Evolutionary conservation across 2,329 filamentous ascomycete genomes (phyloP), one percentile per base, ranked within the genome.

Genomic region (Kalmusia sp.): DNA sequence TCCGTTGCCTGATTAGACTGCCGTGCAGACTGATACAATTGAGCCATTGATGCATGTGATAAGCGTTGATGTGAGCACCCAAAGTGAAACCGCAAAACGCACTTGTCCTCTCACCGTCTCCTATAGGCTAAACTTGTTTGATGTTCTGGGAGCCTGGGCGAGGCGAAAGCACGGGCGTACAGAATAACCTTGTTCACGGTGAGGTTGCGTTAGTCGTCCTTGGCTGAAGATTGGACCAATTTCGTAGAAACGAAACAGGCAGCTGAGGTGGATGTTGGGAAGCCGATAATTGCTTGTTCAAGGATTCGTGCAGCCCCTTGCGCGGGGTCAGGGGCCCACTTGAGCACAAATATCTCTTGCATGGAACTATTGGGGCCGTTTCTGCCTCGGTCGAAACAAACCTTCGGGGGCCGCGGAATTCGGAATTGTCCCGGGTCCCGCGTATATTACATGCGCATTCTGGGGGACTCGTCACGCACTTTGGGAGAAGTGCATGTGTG

Each of bases 191-290:
- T 30, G 8, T 11, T n/a, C 22, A 19, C 6, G 22, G 33, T 24
- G 21, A 28, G 24, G 31, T 31, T 14, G 15, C 24, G 19, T 27
- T 15, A 19, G 17, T 11, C 7, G 17, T 24, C n/a, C n/a, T n/a
- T n/a, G 24, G 17, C 27, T 14, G 11, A 14, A 19, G 8, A 27
- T 9, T 15, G 30, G 14, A 24, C 38, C 31, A 53, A 45, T 53
- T 34, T 53, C 45, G 31, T 15, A 12, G 3, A 9, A 33, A 21
- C 51, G 45, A 53, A 49, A 49, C 51, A 45, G 39, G 19, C 28
- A 28, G 34, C 9, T 19, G 19, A 15, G 24, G 39, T 25, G 39
- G 39, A n/a, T 37, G 28, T 49, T 37, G 30, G 34, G 37, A 30
- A 40, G 46, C 40, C 46, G 46, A 49, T 33, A 40, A 15, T 40